These are phyloP conservation scores for Carex pumila DNA, from an alignment of 176 grass and related monocot genomes.

Conservation along the genomic window DNA sequence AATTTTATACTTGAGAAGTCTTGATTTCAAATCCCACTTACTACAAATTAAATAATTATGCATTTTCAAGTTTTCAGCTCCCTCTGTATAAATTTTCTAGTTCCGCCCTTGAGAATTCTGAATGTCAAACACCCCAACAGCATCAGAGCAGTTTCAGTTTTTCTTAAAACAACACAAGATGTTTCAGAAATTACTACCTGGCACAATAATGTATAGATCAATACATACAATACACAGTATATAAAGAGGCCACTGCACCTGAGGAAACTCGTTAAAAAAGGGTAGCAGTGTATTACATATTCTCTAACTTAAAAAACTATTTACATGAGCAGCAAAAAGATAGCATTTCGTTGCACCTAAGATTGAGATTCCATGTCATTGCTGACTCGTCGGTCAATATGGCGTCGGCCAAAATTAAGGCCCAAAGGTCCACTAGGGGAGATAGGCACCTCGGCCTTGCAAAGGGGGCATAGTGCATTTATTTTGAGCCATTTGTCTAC, in stretches of 20 bases:
- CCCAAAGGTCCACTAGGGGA: constrained; percentile 3
- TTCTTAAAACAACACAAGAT: background rate
- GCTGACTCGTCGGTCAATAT: constrained; percentile 12
- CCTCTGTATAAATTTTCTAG: too few species aligned
- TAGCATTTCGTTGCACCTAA: constrained; percentile 22
- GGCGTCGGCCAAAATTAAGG: constrained; percentile 10
- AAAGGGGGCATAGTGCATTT: constrained; percentile 85
- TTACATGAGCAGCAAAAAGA: background rate
- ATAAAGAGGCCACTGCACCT: constrained; percentile 20
- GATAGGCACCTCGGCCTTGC: constrained; percentile 57
- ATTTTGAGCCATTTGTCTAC: constrained; percentile 97
- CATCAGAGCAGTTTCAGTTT: background rate
- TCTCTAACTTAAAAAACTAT: constrained; percentile 21
- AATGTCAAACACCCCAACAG: background rate
- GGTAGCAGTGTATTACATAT: constrained; percentile 13
- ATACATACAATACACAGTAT: background rate
- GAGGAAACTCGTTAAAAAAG: constrained; percentile 3
- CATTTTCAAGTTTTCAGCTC: too few species aligned
- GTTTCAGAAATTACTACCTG: background rate
- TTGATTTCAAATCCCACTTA: too few species aligned
- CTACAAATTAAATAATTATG: too few species aligned
- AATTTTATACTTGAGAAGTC: too few species aligned
- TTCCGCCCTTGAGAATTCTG: background rate
- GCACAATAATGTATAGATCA: background rate
- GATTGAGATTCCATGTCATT: constrained; percentile 42